Conservation (phyloP, 805 yeast species). For the Alloascoidea africana region DNA sequence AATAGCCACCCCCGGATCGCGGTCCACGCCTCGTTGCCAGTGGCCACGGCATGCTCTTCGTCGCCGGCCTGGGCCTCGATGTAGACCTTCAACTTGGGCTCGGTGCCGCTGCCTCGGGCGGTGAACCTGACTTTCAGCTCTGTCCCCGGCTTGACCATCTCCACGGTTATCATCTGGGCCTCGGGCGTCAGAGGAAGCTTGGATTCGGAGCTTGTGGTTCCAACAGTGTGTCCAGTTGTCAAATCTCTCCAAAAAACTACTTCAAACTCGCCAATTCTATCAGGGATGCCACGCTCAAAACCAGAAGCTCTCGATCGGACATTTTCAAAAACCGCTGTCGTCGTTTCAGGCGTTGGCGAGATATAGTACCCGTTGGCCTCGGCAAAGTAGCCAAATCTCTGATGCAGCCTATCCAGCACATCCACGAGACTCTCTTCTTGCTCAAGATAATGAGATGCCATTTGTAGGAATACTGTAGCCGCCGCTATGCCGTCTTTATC, state of each 20-base stretch:
- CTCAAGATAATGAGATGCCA: slow-evolving; percentile 36
- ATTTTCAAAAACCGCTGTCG: slow-evolving; percentile 36
- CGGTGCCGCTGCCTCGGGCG: slow-evolving; percentile 91
- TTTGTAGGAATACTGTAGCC: slow-evolving; percentile 55
- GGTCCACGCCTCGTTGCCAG: slow-evolving; percentile 59
- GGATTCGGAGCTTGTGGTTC: slow-evolving; percentile 43
- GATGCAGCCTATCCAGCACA: slow-evolving; percentile 41
- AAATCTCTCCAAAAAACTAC: slow-evolving; percentile 70
- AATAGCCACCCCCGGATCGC: slow-evolving; percentile 27
- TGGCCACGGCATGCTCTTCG: slow-evolving; percentile 28
- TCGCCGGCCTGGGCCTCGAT: slow-evolving; percentile 54
- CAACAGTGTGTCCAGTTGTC: slow-evolving; percentile 68
- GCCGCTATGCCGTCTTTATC: slow-evolving; percentile 94
- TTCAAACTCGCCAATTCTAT: slow-evolving; percentile 34
- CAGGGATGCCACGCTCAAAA: slow-evolving; percentile 22
- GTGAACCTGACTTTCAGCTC: slow-evolving; percentile 51
- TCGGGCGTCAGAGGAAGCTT: slow-evolving; percentile 50
- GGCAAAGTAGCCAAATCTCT: slow-evolving; percentile 64
- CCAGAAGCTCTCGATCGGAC: slow-evolving; percentile 23
- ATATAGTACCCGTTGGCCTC: slow-evolving; percentile 80
- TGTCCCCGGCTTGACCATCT: slow-evolving; percentile 16
- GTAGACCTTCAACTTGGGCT: slow-evolving; percentile 85
- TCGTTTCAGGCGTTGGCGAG: slow-evolving; percentile 36
- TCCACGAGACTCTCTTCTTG: slow-evolving; percentile 26
- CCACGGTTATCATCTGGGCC: slow-evolving; percentile 80